phyloP scores from a whole-genome alignment of 2,329 filamentous ascomycete species.

The Helotiales sp. region DNA sequence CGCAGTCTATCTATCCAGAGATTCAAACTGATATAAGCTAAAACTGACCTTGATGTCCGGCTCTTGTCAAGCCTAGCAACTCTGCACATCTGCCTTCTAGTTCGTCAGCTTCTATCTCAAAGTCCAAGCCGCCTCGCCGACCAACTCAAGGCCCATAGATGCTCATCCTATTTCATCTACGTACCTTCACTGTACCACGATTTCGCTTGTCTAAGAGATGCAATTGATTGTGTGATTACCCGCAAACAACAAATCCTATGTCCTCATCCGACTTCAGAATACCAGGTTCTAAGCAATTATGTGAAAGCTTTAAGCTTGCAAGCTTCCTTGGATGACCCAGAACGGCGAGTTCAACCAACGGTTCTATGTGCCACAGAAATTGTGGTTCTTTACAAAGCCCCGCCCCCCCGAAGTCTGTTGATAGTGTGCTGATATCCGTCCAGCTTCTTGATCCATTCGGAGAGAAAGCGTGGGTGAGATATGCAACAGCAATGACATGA shows the following conservation, averaged over 20 bases:
- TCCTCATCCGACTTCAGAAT: constrained; percentile 26
- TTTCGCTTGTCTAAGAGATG: constrained; percentile 24
- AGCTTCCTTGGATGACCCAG: constrained; percentile 34
- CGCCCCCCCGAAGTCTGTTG: too few relatives aligned
- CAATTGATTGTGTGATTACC: constrained; percentile 35
- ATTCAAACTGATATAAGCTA: constrained; percentile 38
- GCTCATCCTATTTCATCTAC: constrained; percentile 39
- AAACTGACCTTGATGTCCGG: constrained; percentile 37
- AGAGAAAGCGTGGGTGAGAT: constrained; percentile 42
- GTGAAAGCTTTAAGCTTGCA: constrained; percentile 36
- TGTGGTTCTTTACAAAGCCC: constrained; percentile 37
- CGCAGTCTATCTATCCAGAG: constrained; percentile 30
- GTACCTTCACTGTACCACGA: not conserved
- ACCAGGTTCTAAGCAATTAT: constrained; percentile 32
- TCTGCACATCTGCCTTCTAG: constrained; percentile 37
- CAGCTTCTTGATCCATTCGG: constrained; percentile 43
- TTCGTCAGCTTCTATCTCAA: constrained; percentile 31
- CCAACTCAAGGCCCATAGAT: constrained; percentile 34
- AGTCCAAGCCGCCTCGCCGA: constrained; percentile 34
- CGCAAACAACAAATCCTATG: constrained; percentile 37
- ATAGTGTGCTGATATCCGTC: constrained; percentile 24
- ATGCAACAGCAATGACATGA: constrained; percentile 42
- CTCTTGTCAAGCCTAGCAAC: constrained; percentile 40
- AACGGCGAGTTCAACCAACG: constrained; percentile 32
- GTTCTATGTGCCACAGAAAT: constrained; percentile 39